Base-by-base conservation (phyloP, 1,139 yeast species). In the Waltiozyma sp. region DNA sequence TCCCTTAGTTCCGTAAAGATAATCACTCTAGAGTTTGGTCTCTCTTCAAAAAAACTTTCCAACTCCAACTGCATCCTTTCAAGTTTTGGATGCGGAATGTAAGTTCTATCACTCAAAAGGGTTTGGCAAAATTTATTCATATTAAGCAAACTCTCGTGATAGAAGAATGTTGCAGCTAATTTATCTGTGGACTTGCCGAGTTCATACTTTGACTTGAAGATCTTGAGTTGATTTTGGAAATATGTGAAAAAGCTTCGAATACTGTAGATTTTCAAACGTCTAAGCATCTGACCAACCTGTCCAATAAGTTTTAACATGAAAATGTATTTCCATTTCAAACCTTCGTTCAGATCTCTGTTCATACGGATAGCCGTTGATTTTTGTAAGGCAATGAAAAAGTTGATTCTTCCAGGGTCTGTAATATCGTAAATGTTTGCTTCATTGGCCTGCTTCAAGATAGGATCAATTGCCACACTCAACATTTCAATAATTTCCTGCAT, bases 1-100 rank as follows among this genome's bases (percentile, higher is more conserved):
- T 85, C 94, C 56, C 99, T 72, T 49, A 77, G 75, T 56, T 88
- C 96, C 0, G 95, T 85, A 58, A 91, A 91, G 0, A 91, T 72
- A 41, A 91, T 91, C 2, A 82, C 94, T 49, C 86, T 73, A 1
- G 95, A 84, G 41, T 72, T 70, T 13, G 61, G 56, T 18, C 59
- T 57, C 1, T 63, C 57, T 5, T 62, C 55, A 45, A 82, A 79
- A 55, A 86, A 88, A 2, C 61, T 62, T 2, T 62, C 56, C 38
- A 88, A 59, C 51, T 83, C 84, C 11, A 73, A 73, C 38, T 77
- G 65, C 41, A 86, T 57, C 38, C 73, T 69, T 41, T 73, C 77
- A 33, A 89, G 64, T 55, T 91, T 91, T 1, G 88, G 86, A 63
- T 91, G 98, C 8, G 95, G 77, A 10, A 75, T 57, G 42, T 68